These are phyloP conservation scores for Patellifolia procumbens DNA, from an alignment of 179 eudicot genomes.

Conservation along the genomic window DNA sequence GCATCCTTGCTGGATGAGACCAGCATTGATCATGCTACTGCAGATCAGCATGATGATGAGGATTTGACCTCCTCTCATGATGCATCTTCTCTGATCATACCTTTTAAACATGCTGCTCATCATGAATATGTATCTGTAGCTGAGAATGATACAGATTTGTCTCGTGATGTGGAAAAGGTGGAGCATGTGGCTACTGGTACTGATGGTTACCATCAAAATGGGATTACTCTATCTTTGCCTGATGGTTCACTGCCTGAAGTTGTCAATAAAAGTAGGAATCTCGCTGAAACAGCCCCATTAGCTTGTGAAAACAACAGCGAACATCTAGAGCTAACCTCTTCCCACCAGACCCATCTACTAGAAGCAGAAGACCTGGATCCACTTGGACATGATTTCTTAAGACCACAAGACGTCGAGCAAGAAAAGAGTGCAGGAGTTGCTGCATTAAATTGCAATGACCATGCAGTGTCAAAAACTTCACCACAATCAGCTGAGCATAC, in stretches of 20 bases:
- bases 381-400: conserved; percentile 22
- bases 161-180: conserved; percentile 20
- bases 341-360: conserved; percentile 16
- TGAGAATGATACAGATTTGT: conserved; percentile 16
- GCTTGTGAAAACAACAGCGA: conserved; percentile 25
- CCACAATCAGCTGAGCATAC: conserved; percentile 25
- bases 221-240: conserved; percentile 21
- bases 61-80: conserved; percentile 7
- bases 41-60: conserved; percentile 16
- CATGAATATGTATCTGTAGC: conserved; percentile 11
- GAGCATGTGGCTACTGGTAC: conserved; percentile 15
- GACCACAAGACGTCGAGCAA: neutral
- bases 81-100: neutral
- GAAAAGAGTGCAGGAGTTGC: conserved; percentile 19
- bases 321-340: conserved; percentile 33
- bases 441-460: conserved; percentile 24
- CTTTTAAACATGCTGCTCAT: conserved; percentile 18
- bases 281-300: conserved; percentile 22
- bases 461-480: conserved; percentile 28
- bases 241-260: conserved; percentile 28
- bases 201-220: conserved; percentile 12
- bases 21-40: conserved; percentile 7
- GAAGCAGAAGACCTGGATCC: conserved; percentile 32
- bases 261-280: conserved; percentile 23
- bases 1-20: conserved; percentile 11